These are phyloP conservation scores for Rhodotorula mucilaginosa DNA, from an alignment of 1,284 basidiomycete species.

Conservation along the genomic window DNA sequence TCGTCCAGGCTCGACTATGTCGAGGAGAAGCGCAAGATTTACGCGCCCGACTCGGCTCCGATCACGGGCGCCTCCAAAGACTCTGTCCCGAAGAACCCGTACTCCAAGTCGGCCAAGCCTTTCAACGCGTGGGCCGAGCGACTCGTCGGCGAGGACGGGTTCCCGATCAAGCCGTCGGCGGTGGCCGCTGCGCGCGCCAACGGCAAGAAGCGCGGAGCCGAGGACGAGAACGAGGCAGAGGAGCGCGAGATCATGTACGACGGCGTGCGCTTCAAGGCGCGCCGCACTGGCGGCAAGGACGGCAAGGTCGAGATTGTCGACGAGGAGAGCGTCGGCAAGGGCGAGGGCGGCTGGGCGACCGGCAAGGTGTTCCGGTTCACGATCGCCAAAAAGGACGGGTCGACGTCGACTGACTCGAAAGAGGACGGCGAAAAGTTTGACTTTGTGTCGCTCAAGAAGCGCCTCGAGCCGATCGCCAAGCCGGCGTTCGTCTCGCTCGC, in stretches of 20 bases:
- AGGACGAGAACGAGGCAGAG: constrained; percentile 39
- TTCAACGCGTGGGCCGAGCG: constrained; percentile 73
- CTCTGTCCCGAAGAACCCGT: constrained; percentile 51
- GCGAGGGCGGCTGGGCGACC: constrained; percentile 63
- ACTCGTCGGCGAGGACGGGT: constrained; percentile 43
- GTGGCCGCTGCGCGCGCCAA: constrained; percentile 41
- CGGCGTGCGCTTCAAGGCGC: constrained; percentile 42
- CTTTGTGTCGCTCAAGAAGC: constrained; percentile 38
- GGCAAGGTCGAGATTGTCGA: constrained; percentile 60
- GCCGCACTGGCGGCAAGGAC: constrained; percentile 48
- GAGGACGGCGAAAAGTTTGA: constrained; percentile 44
- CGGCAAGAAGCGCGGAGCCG: constrained; percentile 50
- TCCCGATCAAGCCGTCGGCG: constrained; percentile 45
- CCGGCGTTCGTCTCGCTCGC: constrained; percentile 32
- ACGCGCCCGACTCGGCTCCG: constrained; percentile 57
- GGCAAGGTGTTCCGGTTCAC: constrained; percentile 70
- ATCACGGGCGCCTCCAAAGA: constrained; percentile 53
- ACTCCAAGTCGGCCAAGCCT: constrained; percentile 70
- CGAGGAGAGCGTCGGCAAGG: constrained; percentile 66
- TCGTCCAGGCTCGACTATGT: constrained; percentile 74
- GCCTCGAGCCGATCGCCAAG: constrained; percentile 28
- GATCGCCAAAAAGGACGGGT: constrained; percentile 27
- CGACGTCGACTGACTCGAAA: constrained; percentile 41
- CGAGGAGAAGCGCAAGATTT: constrained; percentile 88
- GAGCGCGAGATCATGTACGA: constrained; percentile 47